Conservation (phyloP, 2,329 filamentous ascomycete species). For the Nothomitra cinnamomea region DNA sequence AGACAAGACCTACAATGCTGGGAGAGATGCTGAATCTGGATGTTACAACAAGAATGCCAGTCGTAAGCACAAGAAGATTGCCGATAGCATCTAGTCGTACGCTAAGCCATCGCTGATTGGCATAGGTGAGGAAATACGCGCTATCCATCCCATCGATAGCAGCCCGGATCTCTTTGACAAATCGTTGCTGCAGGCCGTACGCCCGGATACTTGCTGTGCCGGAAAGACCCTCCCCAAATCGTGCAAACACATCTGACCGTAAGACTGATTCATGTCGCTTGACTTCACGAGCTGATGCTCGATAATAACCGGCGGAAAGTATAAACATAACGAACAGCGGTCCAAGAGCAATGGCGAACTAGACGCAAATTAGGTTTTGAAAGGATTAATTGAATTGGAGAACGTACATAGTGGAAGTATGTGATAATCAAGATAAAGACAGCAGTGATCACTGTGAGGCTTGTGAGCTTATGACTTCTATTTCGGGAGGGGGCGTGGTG, state of each 20-base stretch:
- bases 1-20: constrained; percentile 69
- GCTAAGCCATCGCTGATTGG: constrained; percentile 87
- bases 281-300: constrained; percentile 78
- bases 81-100: constrained; percentile 72
- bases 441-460: constrained; percentile 42
- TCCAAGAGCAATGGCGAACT: constrained; percentile 51
- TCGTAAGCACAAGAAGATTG: constrained; percentile 69
- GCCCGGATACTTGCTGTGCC: constrained; percentile 76
- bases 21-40: constrained; percentile 73
- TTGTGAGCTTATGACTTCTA: background rate
- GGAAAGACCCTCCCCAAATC: constrained; percentile 75
- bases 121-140: constrained; percentile 88
- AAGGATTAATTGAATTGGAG: background rate
- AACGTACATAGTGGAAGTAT: constrained; percentile 62
- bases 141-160: constrained; percentile 84
- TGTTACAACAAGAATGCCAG: constrained; percentile 80
- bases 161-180: constrained; percentile 49
- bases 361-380: background rate
- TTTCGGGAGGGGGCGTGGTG: background rate
- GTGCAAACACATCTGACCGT: constrained; percentile 74
- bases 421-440: constrained; percentile 84
- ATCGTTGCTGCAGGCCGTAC: constrained; percentile 66
- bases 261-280: constrained; percentile 88
- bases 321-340: constrained; percentile 63
- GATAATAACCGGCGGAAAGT: constrained; percentile 73